Conservation (phyloP, 805 yeast genomes). For the Kregervanrija delftensis region DNA sequence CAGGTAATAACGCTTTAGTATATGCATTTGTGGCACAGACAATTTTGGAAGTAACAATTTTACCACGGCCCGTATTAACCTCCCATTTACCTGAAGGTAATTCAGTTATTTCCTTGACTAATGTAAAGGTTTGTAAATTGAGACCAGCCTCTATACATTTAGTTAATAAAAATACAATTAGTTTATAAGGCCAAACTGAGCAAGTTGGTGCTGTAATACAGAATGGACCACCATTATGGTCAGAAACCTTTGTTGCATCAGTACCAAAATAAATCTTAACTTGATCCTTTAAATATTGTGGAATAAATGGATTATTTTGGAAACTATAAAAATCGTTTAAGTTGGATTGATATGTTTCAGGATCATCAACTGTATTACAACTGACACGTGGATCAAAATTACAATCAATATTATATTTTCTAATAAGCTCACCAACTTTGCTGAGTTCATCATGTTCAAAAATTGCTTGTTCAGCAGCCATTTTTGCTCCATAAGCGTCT, state of each 20-base stretch:
- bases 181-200: slow-evolving; percentile 39
- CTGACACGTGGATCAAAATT: slow-evolving; percentile 29
- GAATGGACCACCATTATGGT: slow-evolving; percentile 22
- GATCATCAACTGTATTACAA: slow-evolving; percentile 28
- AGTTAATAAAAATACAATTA: slow-evolving; percentile 30
- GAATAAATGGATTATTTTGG: slow-evolving; percentile 25
- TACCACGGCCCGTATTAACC: slow-evolving; percentile 21
- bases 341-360: slow-evolving; percentile 6
- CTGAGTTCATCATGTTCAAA: slow-evolving; percentile 30
- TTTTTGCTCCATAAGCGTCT: slow-evolving; percentile 15
- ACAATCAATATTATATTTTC: slow-evolving; percentile 31
- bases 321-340: slow-evolving; percentile 18
- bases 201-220: slow-evolving; percentile 35
- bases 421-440: slow-evolving; percentile 27
- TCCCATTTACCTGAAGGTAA: slow-evolving; percentile 20
- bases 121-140: slow-evolving; percentile 34
- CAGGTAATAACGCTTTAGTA: slow-evolving; percentile 16
- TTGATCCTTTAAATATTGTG: slow-evolving; percentile 18
- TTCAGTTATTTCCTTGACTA: slow-evolving; percentile 22
- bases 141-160: slow-evolving; percentile 29
- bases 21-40: slow-evolving; percentile 31
- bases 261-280: slow-evolving; percentile 28
- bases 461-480: slow-evolving; percentile 30
- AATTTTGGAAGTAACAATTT: slow-evolving; percentile 24
- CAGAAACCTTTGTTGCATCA: slow-evolving; percentile 21